Evolutionary conservation across 139 green algal genomes (phyloP), one percentile per base, ranked within the genome.

Genomic region (Micromonas pusilla): DNA sequence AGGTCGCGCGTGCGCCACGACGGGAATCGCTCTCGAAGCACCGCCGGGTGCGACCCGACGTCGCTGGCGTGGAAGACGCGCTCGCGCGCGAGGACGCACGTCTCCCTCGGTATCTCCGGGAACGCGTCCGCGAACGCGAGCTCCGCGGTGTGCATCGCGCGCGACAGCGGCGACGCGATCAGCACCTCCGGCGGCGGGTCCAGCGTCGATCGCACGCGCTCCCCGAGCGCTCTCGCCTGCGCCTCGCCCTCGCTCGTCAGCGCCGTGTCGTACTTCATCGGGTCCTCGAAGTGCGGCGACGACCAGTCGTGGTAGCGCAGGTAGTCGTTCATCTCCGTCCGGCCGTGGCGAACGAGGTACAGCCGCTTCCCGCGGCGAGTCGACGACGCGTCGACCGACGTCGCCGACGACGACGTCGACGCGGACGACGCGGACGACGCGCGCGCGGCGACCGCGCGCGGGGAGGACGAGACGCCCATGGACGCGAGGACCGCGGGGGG

Each of bases 241-340:
- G 26, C 31, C 25, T 63, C 31, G 63, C 74, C 74, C 60, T 60
- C 34, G 5, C 21, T 34, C 63, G 74, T 76, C 3, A 83, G 34
- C 16, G 45, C 21, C 52, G 78, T 83, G 52, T 83, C 78, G 52
- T 71, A 79, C 39, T 81, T 33, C 1, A 83, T 26, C 26, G 78
- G 78, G 57, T 83, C 78, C 4, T 53, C 30, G 31, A 83, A 83
- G n/a, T 80, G 25, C 0, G 60, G 16, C 16, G 39, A 72, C 9
- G 33, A 72, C 70, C 70, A 83, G 2, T 68, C 1, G 32, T 83
- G 74, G 0, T 13, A n/a, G 2, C 0, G 0, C 2, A 83, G 32
- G 52, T 83, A 83, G 2, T 73, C 78, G 57, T 83, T 83, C 78
- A 83, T 83, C 45, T 83, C 78, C 67, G 78, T 83, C 28, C 26